These are phyloP conservation scores for Gastrolobium villosum DNA, from an alignment of 306 rosid genomes.

Conservation along the genomic window DNA sequence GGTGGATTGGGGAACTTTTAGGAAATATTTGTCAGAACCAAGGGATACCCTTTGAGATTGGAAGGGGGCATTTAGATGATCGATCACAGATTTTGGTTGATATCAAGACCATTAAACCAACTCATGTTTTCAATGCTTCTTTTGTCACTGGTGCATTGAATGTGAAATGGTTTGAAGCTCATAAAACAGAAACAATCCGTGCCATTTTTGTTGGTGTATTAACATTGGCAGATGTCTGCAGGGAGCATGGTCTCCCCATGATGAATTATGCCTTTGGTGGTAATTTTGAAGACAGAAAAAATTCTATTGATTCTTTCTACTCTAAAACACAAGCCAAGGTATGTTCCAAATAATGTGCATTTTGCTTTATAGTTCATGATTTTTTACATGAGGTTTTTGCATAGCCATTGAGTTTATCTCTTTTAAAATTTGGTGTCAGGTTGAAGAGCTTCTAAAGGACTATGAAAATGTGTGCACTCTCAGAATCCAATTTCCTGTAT, in stretches of 20 bases:
- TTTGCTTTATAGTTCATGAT: background rate
- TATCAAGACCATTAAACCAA: slow-evolving; percentile 57
- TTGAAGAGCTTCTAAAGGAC: slow-evolving; percentile 35
- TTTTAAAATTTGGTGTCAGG: background rate
- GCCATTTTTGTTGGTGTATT: slow-evolving; percentile 57
- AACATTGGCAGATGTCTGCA: slow-evolving; percentile 62
- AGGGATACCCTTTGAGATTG: slow-evolving; percentile 57
- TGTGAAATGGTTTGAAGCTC: slow-evolving; percentile 64
- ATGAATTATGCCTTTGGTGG: slow-evolving; percentile 61
- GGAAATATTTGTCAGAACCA: slow-evolving; percentile 64
- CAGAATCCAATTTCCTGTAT: slow-evolving; percentile 5
- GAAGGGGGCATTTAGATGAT: slow-evolving; percentile 60
- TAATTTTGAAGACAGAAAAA: slow-evolving; percentile 54
- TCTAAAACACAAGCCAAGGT: slow-evolving; percentile 68
- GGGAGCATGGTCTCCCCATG: slow-evolving; percentile 56
- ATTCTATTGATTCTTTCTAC: slow-evolving; percentile 57
- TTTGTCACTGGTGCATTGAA: slow-evolving; percentile 60
- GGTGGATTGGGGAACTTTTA: slow-evolving; percentile 68
- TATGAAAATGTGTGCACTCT: slow-evolving; percentile 29
- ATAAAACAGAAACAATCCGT: slow-evolving; percentile 58
- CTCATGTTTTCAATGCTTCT: slow-evolving; percentile 69
- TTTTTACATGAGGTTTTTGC: background rate
- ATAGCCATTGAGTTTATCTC: background rate
- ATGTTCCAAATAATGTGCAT: background rate
- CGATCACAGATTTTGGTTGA: slow-evolving; percentile 59